Evolutionary conservation across 345 rosid species (phyloP).

Genomic region (Pistacia atlantica): DNA sequence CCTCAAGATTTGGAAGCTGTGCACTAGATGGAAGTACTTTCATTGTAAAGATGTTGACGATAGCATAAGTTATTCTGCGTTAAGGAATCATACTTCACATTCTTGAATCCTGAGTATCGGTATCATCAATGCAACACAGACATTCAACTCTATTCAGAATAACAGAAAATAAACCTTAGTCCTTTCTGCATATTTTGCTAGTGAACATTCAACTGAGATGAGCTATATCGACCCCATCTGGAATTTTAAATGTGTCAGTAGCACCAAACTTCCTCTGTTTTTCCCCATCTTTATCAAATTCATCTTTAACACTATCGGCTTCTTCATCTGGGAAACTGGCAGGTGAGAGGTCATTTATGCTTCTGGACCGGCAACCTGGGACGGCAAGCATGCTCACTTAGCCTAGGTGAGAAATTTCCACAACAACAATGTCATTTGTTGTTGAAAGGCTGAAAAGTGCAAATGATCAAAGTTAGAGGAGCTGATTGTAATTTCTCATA

Average conservation of each 20-base stretch:
- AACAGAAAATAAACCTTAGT: too few relatives aligned
- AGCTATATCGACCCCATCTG: slow-evolving; percentile 51
- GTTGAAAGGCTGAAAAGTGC: too few relatives aligned
- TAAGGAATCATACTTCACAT: too few relatives aligned
- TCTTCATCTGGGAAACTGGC: slow-evolving; percentile 9
- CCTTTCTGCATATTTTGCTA: not conserved
- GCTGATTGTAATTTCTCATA: too few relatives aligned
- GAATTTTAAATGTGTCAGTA: slow-evolving; percentile 54
- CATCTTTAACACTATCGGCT: slow-evolving; percentile 31
- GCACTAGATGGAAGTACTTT: not conserved
- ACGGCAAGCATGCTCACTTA: slow-evolving; percentile 72
- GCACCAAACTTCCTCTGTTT: slow-evolving; percentile 70
- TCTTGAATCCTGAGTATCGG: too few relatives aligned
- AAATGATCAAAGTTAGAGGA: too few relatives aligned
- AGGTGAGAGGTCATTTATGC: slow-evolving; percentile 45
- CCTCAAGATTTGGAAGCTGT: not conserved
- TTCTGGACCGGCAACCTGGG: slow-evolving; percentile 47
- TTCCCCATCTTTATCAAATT: slow-evolving; percentile 39
- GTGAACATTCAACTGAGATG: slow-evolving; percentile 39
- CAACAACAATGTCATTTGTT: slow-evolving; percentile 50
- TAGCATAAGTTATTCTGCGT: too few relatives aligned
- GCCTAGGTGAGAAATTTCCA: slow-evolving; percentile 61
- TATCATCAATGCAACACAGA: too few relatives aligned
- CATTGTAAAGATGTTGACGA: slow-evolving; percentile 11
- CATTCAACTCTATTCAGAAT: too few relatives aligned